Base-by-base conservation (phyloP, 441 rosid genomes). In the Monsonia emarginata region DNA sequence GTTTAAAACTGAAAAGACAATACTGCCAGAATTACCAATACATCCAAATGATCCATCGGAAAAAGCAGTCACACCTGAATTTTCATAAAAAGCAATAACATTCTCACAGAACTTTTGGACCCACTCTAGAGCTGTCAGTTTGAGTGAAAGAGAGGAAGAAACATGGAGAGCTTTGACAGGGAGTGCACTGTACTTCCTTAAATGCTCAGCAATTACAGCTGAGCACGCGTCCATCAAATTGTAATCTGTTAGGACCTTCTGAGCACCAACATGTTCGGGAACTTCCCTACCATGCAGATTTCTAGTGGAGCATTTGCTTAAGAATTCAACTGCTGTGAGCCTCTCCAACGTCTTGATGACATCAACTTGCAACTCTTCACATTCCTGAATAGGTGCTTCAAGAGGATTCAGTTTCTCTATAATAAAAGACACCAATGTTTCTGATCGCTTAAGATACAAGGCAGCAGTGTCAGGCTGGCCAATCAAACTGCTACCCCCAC, bases 381-480 rank as follows among this genome's bases (percentile, higher is more conserved):
- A 79, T 65, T 68, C 79, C 75, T 75, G 75, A 71, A 86, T 64
- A 68, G 88, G 81, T 73, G 73, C 70, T 50, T 78, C 84, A 76
- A 85, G 88, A 74, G 97, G 97, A 84, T 85, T 79, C 74, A 94
- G 72, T 75, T 84, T 82, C 86, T 88, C 89, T 56, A 78, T 52
- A 74, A 89, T 68, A 84, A 85, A 86, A 68, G 86, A 80, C 31
- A 78, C 72, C 83, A 94, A 70, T 65, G 74, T 81, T 74, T 86
- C 89, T 61, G 90, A 79, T 74, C 99, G 85, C 81, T 81, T 80
- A 44, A 88, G 79, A 85, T 85, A 89, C 75, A 85, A 75, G 72
- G 75, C 66, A 19, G 91, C 82, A 40, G 82, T 74, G 52, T 83
- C 86, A 61, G 91, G 90, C 68, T 80, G 81, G 69, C 76, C 83